Conservation (phyloP, 2,329 filamentous ascomycete genomes). For the Cryphonectria carpinicola region DNA sequence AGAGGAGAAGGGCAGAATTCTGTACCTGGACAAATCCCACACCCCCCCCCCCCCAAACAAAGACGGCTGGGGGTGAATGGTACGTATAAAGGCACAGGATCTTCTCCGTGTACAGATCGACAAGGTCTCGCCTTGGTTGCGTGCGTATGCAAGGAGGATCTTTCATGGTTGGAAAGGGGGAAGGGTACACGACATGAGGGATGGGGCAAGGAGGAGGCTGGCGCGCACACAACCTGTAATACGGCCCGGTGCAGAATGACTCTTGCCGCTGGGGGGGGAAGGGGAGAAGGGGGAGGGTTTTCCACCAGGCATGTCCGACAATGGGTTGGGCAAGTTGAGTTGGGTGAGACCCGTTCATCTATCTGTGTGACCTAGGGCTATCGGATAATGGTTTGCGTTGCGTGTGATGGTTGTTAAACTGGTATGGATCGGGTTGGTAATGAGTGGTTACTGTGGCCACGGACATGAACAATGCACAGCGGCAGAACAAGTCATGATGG, state of each 20-base stretch:
- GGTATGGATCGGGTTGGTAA: not conserved
- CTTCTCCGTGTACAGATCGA: not conserved
- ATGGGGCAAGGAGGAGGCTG: not conserved
- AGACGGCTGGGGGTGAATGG: not conserved
- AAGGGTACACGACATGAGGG: not conserved
- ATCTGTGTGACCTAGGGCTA: slow-evolving; percentile 17
- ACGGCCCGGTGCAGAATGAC: not conserved
- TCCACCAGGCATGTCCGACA: slow-evolving; percentile 19
- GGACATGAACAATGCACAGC: not conserved
- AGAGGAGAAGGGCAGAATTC: not conserved
- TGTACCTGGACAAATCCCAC: too few relatives aligned
- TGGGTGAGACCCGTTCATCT: slow-evolving; percentile 27
- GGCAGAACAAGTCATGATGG: not conserved
- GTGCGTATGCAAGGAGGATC: slow-evolving; percentile 25
- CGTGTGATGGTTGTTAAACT: not conserved
- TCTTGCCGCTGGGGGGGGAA: not conserved
- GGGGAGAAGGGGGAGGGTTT: not conserved
- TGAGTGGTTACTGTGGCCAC: not conserved
- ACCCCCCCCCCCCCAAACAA: too few relatives aligned
- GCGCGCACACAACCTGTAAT: not conserved
- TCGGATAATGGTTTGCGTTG: slow-evolving; percentile 18
- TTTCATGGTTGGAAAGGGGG: not conserved
- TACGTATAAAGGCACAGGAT: not conserved
- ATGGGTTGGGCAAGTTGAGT: slow-evolving; percentile 26
- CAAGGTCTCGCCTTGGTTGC: not conserved